phyloP scores from a whole-genome alignment of 768 basidiomycete genomes.

The Suillus placidus region DNA sequence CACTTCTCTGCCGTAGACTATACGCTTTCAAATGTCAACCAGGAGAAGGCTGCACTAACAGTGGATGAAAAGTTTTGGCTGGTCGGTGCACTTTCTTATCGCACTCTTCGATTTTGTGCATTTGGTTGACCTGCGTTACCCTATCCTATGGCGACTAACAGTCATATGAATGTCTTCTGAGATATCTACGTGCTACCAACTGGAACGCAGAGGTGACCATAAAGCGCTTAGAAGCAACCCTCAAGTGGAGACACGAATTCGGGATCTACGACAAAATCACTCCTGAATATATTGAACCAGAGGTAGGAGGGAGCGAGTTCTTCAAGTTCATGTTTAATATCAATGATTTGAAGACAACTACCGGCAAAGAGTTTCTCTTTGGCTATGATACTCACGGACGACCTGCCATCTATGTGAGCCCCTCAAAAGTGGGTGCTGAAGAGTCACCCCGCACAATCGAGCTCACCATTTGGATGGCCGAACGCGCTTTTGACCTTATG shows the following conservation, averaged over 20 bases:
- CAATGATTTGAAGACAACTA: conserved; percentile 55
- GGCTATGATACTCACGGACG: conserved; percentile 71
- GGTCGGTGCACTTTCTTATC: conserved; percentile 37
- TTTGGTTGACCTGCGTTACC: not conserved
- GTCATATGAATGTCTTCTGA: conserved; percentile 72
- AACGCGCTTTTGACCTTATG: conserved; percentile 79
- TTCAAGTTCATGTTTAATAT: not conserved
- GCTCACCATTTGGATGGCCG: conserved; percentile 77
- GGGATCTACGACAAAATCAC: conserved; percentile 68
- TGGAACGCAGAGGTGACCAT: conserved; percentile 66
- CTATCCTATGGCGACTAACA: conserved; percentile 16
- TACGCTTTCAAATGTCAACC: conserved; percentile 47
- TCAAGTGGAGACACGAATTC: conserved; percentile 81
- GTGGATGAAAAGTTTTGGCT: conserved; percentile 83
- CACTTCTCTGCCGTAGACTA: conserved; percentile 62
- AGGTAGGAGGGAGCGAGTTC: conserved; percentile 47
- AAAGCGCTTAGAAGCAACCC: conserved; percentile 66
- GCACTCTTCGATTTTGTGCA: not conserved
- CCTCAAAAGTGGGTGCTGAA: conserved; percentile 75
- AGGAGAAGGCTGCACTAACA: conserved; percentile 47
- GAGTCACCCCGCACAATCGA: conserved; percentile 70
- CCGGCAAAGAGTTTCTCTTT: conserved; percentile 79
- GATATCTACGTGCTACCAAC: conserved; percentile 80
- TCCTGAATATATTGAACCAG: conserved; percentile 68
- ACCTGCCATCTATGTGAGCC: conserved; percentile 70